Evolutionary conservation across 805 yeast genomes (phyloP), one percentile per base, ranked within the genome.

Genomic region (Zygosaccharomyces gambellarensis): DNA sequence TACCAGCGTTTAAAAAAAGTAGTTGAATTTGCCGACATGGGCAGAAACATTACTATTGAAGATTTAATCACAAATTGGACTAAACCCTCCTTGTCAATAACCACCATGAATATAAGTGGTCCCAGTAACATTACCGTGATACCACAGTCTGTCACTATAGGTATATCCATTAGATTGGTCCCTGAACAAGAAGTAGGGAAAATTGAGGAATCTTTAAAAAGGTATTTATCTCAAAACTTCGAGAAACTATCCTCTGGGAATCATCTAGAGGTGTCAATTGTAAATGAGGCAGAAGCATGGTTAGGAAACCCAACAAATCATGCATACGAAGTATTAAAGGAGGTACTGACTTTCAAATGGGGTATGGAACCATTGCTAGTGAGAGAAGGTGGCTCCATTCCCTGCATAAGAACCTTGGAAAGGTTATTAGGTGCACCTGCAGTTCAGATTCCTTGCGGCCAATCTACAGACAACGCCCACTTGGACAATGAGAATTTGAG

Each of bases 311-410:
- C 90, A 11, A 68, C 74, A 11, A 90, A 87, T 61, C 75, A 75
- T 39, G 88, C 90, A 1, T 94, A 87, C 65, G 75, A 79, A 58
- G 75, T 85, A 7, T 71, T 94, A 31, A 74, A 76, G 47, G 71
- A 79, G 22, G 88, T 86, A 45, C 72, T 92, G 29, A 69, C 72
- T 38, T 65, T 71, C 3, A 87, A 82, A 48, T 92, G 99, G 99
- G 81, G 79, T 0, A 70, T 74, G 10, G 87, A 86, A 47, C 97
- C 98, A 2, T 70, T 92, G 38, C 84, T 82, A 52, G 87, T 94
- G 29, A 79, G 98, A 56, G 99, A 94, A 71, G 99, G 99, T 52
- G 99, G 99, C 0, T 88, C 97, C 0, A 90, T 92, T 64, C 97
- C 99, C 1, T 84, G 92, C 9, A 82, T 94, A 6, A 71, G 97